Evolutionary conservation across 176 grass and related monocot species (phyloP).

Genomic region (Triticum turgidum): DNA sequence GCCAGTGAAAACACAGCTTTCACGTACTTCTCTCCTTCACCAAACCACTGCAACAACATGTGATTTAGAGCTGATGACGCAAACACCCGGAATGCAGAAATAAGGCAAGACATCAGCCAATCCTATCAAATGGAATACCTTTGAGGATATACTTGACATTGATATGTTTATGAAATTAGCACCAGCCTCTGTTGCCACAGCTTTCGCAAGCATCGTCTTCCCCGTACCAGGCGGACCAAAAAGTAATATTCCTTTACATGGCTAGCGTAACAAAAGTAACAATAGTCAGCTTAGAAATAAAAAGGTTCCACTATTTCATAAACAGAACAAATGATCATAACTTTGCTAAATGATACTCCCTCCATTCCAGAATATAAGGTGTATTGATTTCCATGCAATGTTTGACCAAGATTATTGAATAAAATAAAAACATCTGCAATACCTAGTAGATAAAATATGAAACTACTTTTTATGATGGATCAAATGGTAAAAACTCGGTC

Average conservation of each 20-base stretch:
- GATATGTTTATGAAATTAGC: slow-evolving; percentile 99
- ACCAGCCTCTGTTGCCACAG: slow-evolving; percentile 97
- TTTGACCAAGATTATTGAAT: too few relatives aligned
- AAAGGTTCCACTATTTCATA: neutral
- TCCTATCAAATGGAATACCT: slow-evolving; percentile 48
- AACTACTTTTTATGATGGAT: too few relatives aligned
- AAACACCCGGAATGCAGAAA: slow-evolving; percentile 3
- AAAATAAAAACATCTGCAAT: too few relatives aligned
- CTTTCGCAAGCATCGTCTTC: slow-evolving; percentile 99
- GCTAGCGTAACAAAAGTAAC: slow-evolving; percentile 35
- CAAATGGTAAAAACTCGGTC: too few relatives aligned
- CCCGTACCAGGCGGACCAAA: slow-evolving; percentile 97
- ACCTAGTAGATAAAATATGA: too few relatives aligned
- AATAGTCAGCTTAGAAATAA: neutral
- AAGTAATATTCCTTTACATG: slow-evolving; percentile 96
- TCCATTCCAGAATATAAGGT: too few relatives aligned
- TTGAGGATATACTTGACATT: slow-evolving; percentile 97
- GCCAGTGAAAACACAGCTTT: slow-evolving; percentile 94
- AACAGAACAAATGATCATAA: neutral
- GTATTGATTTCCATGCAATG: too few relatives aligned
- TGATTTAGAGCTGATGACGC: slow-evolving; percentile 31
- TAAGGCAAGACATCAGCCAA: slow-evolving; percentile 8
- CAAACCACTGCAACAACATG: slow-evolving; percentile 81
- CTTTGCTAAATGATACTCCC: neutral
- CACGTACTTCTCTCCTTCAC: slow-evolving; percentile 97